Evolutionary conservation across 2,329 filamentous ascomycete species (phyloP).

Genomic region (Penicillium sumatraense): DNA sequence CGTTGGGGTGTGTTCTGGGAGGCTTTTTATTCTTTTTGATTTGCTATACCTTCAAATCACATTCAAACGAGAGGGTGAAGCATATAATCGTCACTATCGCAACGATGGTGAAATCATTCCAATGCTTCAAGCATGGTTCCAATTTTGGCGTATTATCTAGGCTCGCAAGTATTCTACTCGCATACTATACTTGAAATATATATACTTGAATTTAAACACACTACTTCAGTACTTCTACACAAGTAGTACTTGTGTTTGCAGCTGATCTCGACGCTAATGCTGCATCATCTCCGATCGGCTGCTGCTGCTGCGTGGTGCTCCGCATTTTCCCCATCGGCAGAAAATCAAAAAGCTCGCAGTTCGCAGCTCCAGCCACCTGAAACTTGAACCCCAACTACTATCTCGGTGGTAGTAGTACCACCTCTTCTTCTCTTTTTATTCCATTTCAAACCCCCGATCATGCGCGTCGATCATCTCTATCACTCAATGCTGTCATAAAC

Average conservation of each 20-base stretch:
- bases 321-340: constrained; percentile 29
- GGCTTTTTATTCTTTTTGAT: not conserved
- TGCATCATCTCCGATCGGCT: not conserved
- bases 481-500: constrained; percentile 17
- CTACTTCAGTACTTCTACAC: too few species aligned
- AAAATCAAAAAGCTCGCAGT: constrained; percentile 21
- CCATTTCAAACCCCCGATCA: constrained; percentile 3
- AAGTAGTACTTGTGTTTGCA: too few species aligned
- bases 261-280: not conserved
- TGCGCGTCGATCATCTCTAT: constrained; percentile 5
- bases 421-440: not conserved
- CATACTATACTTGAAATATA: too few species aligned
- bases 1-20: constrained; percentile 13
- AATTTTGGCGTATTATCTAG: too few species aligned
- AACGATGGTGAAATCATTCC: too few species aligned
- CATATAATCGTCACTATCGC: too few species aligned
- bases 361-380: constrained; percentile 25
- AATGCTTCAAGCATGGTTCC: too few species aligned
- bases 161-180: too few species aligned
- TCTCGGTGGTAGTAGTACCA: too few species aligned
- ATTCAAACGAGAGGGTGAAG: too few species aligned
- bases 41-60: not conserved
- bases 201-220: too few species aligned
- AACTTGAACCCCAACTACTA: not conserved
- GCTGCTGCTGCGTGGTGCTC: constrained; percentile 9